Conservation (phyloP, 768 basidiomycete species). For the Tricholoma sp. region DNA sequence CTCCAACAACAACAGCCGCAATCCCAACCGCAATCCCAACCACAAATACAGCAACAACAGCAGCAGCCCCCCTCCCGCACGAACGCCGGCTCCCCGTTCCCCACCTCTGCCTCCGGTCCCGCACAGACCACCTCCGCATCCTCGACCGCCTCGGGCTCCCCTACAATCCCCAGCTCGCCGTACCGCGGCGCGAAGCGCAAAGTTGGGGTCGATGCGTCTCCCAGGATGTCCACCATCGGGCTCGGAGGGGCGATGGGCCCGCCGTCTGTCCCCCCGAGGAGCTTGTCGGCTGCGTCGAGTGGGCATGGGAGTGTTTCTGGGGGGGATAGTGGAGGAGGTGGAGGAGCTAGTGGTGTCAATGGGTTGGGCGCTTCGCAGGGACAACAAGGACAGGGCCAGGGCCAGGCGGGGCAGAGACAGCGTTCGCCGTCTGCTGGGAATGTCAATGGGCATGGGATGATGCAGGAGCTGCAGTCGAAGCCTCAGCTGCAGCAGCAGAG, state of each 20-base stretch:
- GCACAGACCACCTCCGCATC: not conserved
- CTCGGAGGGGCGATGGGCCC: conserved; percentile 17
- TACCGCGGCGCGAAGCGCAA: conserved; percentile 27
- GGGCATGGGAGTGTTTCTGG: conserved; percentile 1
- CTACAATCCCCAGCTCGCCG: conserved; percentile 19
- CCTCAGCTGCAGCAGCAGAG: conserved; percentile 6
- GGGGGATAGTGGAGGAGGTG: conserved; percentile 6
- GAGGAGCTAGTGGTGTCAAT: not conserved
- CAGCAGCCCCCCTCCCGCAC: conserved; percentile 1
- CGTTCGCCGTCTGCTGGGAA: conserved; percentile 2
- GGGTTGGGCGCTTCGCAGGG: not conserved
- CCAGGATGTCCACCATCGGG: conserved; percentile 8
- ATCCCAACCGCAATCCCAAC: not conserved
- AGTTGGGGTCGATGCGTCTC: conserved; percentile 19
- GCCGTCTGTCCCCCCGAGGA: conserved; percentile 17
- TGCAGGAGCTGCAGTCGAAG: conserved; percentile 7
- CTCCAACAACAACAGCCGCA: conserved; percentile 10
- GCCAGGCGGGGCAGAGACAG: conserved; percentile 6
- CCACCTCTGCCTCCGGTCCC: not conserved
- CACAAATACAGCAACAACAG: conserved; percentile 10
- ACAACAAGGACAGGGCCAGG: no score
- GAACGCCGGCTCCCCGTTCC: not conserved
- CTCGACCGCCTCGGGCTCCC: not conserved
- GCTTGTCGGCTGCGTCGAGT: conserved; percentile 6
- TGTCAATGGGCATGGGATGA: conserved; percentile 6